phyloP scores from a whole-genome alignment of 371 early-diverging fungal genomes.

The Apophysomyces ossiformis region DNA sequence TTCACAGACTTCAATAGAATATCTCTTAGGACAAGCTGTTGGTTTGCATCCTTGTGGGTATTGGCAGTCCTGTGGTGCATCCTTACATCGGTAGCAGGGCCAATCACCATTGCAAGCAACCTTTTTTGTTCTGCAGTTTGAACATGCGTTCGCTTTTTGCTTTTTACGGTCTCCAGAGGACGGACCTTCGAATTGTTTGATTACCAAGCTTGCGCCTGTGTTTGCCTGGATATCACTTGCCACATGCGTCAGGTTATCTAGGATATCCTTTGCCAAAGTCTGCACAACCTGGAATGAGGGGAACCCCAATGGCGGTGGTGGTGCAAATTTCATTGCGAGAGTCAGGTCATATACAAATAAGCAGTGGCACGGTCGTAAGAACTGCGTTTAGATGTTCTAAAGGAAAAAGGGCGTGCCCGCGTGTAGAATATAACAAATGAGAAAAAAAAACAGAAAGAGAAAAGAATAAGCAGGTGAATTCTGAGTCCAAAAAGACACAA shows the following conservation, averaged over 20 bases:
- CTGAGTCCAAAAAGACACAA: neutral
- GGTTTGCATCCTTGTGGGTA: slow-evolving; percentile 19
- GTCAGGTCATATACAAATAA: slow-evolving; percentile 2
- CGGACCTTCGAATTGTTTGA: slow-evolving; percentile 20
- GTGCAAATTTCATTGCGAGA: slow-evolving; percentile 23
- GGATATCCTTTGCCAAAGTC: slow-evolving; percentile 16
- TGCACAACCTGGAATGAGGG: slow-evolving; percentile 25
- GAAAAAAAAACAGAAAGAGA: slow-evolving; percentile 5
- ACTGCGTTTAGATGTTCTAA: neutral
- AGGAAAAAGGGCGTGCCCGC: neutral
- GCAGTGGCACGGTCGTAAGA: neutral
- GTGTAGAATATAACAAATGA: neutral
- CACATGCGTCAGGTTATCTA: slow-evolving; percentile 19
- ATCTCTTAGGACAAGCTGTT: neutral
- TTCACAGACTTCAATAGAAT: neutral
- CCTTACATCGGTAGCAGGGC: slow-evolving; percentile 16
- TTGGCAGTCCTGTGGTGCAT: slow-evolving; percentile 10
- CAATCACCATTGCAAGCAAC: slow-evolving; percentile 25
- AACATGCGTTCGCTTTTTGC: slow-evolving; percentile 11
- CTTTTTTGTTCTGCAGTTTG: slow-evolving; percentile 22
- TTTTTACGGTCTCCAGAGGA: slow-evolving; percentile 11
- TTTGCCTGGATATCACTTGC: slow-evolving; percentile 16
- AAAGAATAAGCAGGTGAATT: slow-evolving; percentile 5
- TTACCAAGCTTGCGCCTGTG: slow-evolving; percentile 20
- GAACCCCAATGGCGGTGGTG: slow-evolving; percentile 31